Evolutionary conservation across 108 stramenopile genomes (phyloP), one percentile per base, ranked within the genome.

Genomic region (Fragilaria crotonensis): DNA sequence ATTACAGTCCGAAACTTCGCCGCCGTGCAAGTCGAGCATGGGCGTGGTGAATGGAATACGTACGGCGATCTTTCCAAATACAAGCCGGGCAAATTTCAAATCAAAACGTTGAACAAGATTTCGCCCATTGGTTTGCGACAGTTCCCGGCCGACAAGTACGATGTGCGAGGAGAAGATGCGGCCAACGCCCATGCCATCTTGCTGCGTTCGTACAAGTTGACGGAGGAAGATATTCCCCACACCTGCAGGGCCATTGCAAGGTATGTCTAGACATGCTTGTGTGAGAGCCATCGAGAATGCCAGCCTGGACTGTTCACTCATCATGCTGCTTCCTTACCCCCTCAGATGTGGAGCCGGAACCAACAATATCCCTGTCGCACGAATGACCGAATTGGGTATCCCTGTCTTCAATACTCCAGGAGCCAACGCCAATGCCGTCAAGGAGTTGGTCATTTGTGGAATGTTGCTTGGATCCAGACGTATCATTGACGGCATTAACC

Each of bases 371-470:
- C 92, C 94, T 52, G 93, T 96, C 7, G 59, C 85, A 50, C 80
- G 93, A 25, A 93, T 93, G 84, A 93, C 92, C 17, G 92, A 95
- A 63, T 63, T 91, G 45, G 96, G 96, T 29, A 95, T 97, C 59
- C 93, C 93, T 22, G 96, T 97, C 30, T 94, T 97, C 64, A 97
- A 97, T 65, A 97, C 96, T 0, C 96, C 96, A 5, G 96, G 96
- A 9, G 96, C 93, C 5, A 97, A 97, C 73, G 93, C 96, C 62
- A 94, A 92, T 57, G 93, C 94, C 20, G 93, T 94, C 44, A 94
- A 91, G 62, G 96, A 97, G 64, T 71, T 97, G 29, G 90, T 95
- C 18, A 48, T 97, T 25, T 88, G 88, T 41, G 90, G 87, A 22
- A 77, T 97, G 72, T 56, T 97, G 11, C 66, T 94, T 18, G 89